Conservation (phyloP, 129 eudicot genomes). For the Smallanthus sonchifolius region DNA sequence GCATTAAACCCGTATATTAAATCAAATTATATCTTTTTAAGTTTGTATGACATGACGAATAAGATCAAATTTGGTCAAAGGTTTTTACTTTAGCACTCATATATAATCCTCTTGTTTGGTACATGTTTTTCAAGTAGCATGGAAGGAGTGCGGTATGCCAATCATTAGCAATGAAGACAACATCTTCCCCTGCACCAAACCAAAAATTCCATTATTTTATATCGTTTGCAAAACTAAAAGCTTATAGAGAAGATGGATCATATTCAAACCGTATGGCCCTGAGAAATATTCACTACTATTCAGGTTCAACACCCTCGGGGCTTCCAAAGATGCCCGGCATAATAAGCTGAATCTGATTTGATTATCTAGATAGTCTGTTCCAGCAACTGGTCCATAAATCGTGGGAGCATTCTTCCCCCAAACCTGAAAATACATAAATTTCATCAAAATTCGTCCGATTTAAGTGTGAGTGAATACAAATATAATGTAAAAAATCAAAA, state of each 20-base stretch:
- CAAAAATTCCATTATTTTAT: not conserved
- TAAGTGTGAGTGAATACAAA: not conserved
- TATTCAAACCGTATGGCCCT: slow-evolving; percentile 50
- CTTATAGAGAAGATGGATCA: not conserved
- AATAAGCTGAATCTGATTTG: slow-evolving; percentile 57
- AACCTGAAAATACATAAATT: slow-evolving; percentile 38
- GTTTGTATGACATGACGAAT: not conserved
- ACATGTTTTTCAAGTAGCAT: slow-evolving; percentile 61
- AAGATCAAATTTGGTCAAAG: not conserved
- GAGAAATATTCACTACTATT: slow-evolving; percentile 51
- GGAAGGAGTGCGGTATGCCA: slow-evolving; percentile 72
- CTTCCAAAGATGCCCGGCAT: slow-evolving; percentile 74
- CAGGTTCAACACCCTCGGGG: slow-evolving; percentile 55
- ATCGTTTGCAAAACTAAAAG: not conserved
- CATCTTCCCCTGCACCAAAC: slow-evolving; percentile 54
- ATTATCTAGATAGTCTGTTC: slow-evolving; percentile 54
- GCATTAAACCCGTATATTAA: not conserved
- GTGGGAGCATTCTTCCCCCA: slow-evolving; percentile 71
- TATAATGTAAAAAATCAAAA: not conserved
- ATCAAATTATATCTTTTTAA: not conserved
- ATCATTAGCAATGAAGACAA: slow-evolving; percentile 64
- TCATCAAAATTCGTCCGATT: not conserved
- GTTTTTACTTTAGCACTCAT: slow-evolving; percentile 44
- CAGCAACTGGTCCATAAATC: slow-evolving; percentile 64
- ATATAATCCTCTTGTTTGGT: slow-evolving; percentile 44